These are phyloP conservation scores for Leccinum subfulvum DNA, from an alignment of 1,284 basidiomycete species.

Conservation along the genomic window DNA sequence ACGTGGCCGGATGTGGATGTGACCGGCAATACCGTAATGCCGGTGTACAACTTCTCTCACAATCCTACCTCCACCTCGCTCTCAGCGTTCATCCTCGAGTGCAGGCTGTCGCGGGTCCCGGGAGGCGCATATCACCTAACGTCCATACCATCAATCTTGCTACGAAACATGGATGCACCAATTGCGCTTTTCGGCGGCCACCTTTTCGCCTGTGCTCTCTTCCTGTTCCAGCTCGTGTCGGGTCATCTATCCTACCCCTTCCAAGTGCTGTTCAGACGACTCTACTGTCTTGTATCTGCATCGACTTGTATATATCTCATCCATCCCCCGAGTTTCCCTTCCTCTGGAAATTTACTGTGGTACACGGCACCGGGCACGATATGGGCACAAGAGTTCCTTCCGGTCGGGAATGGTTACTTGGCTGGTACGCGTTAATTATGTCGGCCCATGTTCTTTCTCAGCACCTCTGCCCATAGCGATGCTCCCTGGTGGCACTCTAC, in stretches of 20 bases:
- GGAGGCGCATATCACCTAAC: background rate
- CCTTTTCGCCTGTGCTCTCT: constrained; percentile 21
- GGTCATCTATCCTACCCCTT: constrained; percentile 20
- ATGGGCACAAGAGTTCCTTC: constrained; percentile 62
- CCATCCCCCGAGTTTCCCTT: constrained; percentile 54
- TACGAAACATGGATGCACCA: constrained; percentile 23
- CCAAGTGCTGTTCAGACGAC: constrained; percentile 18
- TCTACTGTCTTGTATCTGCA: constrained; percentile 25
- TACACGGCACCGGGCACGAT: constrained; percentile 50
- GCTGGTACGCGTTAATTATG: constrained; percentile 45
- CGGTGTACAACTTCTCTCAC: no score
- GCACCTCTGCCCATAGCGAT: constrained; percentile 45
- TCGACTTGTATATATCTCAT: constrained; percentile 21
- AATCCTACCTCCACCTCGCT: background rate
- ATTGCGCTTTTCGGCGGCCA: constrained; percentile 19
- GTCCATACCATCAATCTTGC: background rate
- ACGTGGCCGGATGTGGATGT: no score
- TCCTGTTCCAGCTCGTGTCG: constrained; percentile 13
- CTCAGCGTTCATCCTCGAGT: background rate
- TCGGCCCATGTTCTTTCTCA: background rate
- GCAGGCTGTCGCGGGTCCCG: background rate
- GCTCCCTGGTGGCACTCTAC: constrained; percentile 57
- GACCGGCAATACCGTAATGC: no score
- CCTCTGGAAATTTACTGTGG: constrained; percentile 74
- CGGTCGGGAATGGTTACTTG: constrained; percentile 72